Conservation (phyloP, 768 basidiomycete genomes). For the Asterophora parasitica region DNA sequence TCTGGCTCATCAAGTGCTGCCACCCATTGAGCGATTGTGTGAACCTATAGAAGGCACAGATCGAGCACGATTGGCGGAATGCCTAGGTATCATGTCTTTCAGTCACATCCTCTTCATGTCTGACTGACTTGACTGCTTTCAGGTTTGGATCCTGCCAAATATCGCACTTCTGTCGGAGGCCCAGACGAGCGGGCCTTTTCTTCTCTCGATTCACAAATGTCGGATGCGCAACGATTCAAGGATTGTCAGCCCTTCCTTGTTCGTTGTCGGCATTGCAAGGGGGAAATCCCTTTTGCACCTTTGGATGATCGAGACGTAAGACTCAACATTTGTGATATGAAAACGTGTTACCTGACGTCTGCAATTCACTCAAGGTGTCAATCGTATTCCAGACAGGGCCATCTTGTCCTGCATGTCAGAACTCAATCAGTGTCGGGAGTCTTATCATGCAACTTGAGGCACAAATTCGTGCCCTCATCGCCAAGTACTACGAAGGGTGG, state of each 20-base stretch:
- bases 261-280: constrained; percentile 73
- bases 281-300: constrained; percentile 50
- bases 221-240: constrained; percentile 84
- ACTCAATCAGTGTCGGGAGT: constrained; percentile 49
- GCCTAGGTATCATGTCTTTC: constrained; percentile 57
- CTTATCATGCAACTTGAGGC: constrained; percentile 81
- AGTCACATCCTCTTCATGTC: background rate
- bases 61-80: constrained; percentile 86
- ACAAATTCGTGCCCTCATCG: constrained; percentile 75
- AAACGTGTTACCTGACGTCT: constrained; percentile 3
- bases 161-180: constrained; percentile 36
- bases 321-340: background rate
- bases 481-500: constrained; percentile 87
- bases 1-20: constrained; percentile 85
- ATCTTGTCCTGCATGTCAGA: constrained; percentile 64
- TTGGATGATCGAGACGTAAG: constrained; percentile 55
- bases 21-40: constrained; percentile 92
- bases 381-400: constrained; percentile 63
- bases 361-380: constrained; percentile 45
- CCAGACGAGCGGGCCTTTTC: constrained; percentile 64
- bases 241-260: constrained; percentile 68
- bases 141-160: constrained; percentile 63
- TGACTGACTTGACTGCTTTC: background rate
- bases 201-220: constrained; percentile 83
- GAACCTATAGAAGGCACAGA: constrained; percentile 97